These are phyloP conservation scores for Lathyrus tuberosus DNA, from an alignment of 306 rosid species.

Conservation along the genomic window DNA sequence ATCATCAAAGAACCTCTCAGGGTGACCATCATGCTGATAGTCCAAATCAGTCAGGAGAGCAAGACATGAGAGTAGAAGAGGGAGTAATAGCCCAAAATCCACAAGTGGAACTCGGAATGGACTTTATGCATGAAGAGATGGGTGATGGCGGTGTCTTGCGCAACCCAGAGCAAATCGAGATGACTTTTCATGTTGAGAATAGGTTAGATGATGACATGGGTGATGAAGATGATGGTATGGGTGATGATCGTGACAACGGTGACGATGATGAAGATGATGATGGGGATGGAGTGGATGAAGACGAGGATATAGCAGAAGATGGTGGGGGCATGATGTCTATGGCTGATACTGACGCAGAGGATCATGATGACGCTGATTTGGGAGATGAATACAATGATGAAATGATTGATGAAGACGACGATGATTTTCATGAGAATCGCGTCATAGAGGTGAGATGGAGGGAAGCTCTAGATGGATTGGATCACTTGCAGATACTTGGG, in stretches of 20 bases:
- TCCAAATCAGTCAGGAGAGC: slow-evolving; percentile 63
- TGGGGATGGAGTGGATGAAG: slow-evolving; percentile 85
- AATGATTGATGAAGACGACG: slow-evolving; percentile 94
- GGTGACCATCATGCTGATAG: slow-evolving; percentile 54
- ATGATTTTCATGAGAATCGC: slow-evolving; percentile 92
- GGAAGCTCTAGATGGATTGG: slow-evolving; percentile 96
- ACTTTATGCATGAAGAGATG: slow-evolving; percentile 89
- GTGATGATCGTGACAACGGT: slow-evolving; percentile 92
- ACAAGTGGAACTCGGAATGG: slow-evolving; percentile 79
- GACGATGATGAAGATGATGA: slow-evolving; percentile 98
- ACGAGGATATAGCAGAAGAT: slow-evolving; percentile 94
- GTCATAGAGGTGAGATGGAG: slow-evolving; percentile 98
- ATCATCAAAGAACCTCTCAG: slow-evolving; percentile 58
- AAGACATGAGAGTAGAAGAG: slow-evolving; percentile 74
- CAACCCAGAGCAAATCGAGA: slow-evolving; percentile 78
- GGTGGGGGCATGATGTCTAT: slow-evolving; percentile 91
- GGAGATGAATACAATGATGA: slow-evolving; percentile 93
- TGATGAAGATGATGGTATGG: slow-evolving; percentile 98
- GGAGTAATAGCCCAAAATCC: slow-evolving; percentile 65
- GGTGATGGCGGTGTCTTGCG: slow-evolving; percentile 77
- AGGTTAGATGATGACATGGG: slow-evolving; percentile 94
- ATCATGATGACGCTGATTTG: slow-evolving; percentile 89
- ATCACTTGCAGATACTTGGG: slow-evolving; percentile 92
- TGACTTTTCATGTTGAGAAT: slow-evolving; percentile 86
- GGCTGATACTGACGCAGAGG: slow-evolving; percentile 94